phyloP scores from a whole-genome alignment of 2,329 filamentous ascomycete genomes.

The Colletotrichum sp. region DNA sequence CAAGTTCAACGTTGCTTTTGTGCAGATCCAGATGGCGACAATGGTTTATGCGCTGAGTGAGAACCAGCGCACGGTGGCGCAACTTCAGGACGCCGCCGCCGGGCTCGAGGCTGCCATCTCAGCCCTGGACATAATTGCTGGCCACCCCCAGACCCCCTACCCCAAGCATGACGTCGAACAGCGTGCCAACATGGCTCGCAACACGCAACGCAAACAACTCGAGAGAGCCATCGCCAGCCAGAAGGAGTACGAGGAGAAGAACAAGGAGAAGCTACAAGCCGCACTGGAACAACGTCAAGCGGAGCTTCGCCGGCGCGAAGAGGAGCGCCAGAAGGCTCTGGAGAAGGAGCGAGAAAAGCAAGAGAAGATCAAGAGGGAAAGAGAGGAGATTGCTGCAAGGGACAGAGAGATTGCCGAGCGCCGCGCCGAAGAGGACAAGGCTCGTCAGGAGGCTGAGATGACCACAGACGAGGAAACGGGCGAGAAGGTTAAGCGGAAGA shows the following conservation, averaged over 20 bases:
- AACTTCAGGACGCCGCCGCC: slow-evolving; percentile 79
- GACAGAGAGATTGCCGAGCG: slow-evolving; percentile 76
- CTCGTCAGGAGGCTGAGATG: slow-evolving; percentile 75
- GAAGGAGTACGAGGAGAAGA: slow-evolving; percentile 90
- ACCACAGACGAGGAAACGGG: slow-evolving; percentile 84
- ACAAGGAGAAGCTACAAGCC: slow-evolving; percentile 84
- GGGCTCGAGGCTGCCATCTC: slow-evolving; percentile 89
- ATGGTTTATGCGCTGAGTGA: slow-evolving; percentile 78
- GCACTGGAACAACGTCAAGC: slow-evolving; percentile 82
- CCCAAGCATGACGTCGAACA: slow-evolving; percentile 90
- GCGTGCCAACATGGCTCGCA: slow-evolving; percentile 95
- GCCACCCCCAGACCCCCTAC: slow-evolving; percentile 76
- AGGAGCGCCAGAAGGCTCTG: slow-evolving; percentile 70
- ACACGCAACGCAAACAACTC: slow-evolving; percentile 92
- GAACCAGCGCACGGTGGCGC: slow-evolving; percentile 75
- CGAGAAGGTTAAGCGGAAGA: slow-evolving; percentile 81
- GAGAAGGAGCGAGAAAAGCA: slow-evolving; percentile 76
- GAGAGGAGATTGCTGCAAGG: slow-evolving; percentile 78
- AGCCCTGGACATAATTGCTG: slow-evolving; percentile 67
- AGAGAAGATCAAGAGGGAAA: slow-evolving; percentile 84
- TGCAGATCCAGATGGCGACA: slow-evolving; percentile 92
- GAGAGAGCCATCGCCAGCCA: slow-evolving; percentile 85
- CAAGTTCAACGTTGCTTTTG: slow-evolving; percentile 97
- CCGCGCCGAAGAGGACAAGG: slow-evolving; percentile 72
- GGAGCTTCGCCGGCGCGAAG: slow-evolving; percentile 79